Evolutionary conservation across 805 yeast species (phyloP), one percentile per base, ranked within the genome.

Genomic region (Komagataella phaffii): DNA sequence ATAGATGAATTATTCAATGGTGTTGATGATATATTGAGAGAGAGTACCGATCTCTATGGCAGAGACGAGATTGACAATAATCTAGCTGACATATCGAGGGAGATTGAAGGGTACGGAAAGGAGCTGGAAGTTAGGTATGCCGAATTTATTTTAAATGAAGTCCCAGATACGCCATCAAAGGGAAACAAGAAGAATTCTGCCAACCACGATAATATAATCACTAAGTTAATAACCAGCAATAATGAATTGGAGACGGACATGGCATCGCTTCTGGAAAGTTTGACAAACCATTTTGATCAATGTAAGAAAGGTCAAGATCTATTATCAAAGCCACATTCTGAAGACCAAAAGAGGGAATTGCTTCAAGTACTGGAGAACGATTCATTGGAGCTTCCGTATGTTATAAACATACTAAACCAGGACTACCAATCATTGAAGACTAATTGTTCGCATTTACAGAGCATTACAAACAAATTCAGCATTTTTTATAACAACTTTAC

Each of bases 251-350:
- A 88, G 51, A 72, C 74, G 53, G 93, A 85, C 51, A 72, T 88
- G 64, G 95, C 87, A 0, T 73, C 76, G 2, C 69, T 84, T 17
- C 67, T 90, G 40, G 81, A 80, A 52, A 79, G 89, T 59, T 68
- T 89, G 48, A 83, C 96, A 8, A 79, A 78, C 51, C 96, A 89
- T 66, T 88, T 81, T 59, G 96, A 89, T 63, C 88, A 86, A 61
- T 85, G 95, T 57, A 58, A 68, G 10, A 67, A 76, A 54, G 85
- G 79, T 7, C 59, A 68, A 2, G 65, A 66, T 3, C 54, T 69
- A 6, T 64, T 74, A n/a, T 59, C 62, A 19, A 61, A 67, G n/a
- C 59, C 64, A 0, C 51, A 56, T 12, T 52, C 62, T 3, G 60
- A 54, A 6, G 58, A 53, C 1, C 73, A 69, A 51, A 67, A 67